phyloP scores from a whole-genome alignment of 768 basidiomycete genomes.

The Mycena albidolilacea region DNA sequence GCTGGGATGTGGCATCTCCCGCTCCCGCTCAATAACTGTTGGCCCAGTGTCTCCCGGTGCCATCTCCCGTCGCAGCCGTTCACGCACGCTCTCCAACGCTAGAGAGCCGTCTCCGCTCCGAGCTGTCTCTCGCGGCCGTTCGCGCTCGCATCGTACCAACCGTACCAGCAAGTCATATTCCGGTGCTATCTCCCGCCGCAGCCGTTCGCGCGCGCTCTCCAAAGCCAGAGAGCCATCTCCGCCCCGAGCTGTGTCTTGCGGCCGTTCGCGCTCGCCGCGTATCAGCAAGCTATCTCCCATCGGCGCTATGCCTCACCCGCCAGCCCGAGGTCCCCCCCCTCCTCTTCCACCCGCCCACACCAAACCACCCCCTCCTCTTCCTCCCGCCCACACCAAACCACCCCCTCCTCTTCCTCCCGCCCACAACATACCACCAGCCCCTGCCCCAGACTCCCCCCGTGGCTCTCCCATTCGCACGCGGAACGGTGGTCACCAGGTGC shows the following conservation, averaged over 20 bases:
- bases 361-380: too few relatives aligned
- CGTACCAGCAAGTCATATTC: neutral
- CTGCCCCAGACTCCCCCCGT: neutral
- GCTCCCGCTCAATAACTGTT: neutral
- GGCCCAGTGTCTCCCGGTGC: neutral
- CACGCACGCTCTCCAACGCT: neutral
- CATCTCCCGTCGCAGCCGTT: neutral
- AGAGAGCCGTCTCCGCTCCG: neutral
- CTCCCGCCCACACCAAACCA: neutral
- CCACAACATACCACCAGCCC: neutral
- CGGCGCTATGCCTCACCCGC: neutral
- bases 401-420: constrained; percentile 4
- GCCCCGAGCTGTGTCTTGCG: neutral
- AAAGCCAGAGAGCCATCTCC: too few relatives aligned
- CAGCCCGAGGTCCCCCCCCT: neutral
- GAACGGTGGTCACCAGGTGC: neutral
- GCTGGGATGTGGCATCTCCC: too few relatives aligned
- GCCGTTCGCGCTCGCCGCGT: neutral
- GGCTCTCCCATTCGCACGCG: neutral
- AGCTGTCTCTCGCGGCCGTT: neutral
- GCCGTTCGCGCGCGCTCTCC: too few relatives aligned
- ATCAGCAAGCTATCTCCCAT: neutral
- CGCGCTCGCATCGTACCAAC: neutral
- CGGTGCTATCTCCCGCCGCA: neutral
- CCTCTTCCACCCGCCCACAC: constrained; percentile 7